Conservation (phyloP, 2,329 filamentous ascomycete genomes). For the Delphinella strobiligena region DNA sequence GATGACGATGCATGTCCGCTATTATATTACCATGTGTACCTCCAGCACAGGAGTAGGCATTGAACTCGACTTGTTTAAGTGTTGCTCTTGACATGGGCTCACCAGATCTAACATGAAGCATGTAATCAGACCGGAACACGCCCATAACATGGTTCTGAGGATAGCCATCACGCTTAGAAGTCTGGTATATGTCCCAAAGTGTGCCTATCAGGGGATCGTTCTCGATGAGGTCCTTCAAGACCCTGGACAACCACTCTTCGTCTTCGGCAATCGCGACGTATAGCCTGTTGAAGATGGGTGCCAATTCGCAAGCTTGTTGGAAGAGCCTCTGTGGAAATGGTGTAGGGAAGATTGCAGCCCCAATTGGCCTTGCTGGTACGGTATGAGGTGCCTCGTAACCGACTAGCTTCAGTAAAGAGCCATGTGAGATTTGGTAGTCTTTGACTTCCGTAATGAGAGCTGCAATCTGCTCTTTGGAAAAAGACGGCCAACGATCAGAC, state of each 20-base stretch:
- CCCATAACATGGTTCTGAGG: conserved; percentile 24
- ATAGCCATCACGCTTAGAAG: conserved; percentile 19
- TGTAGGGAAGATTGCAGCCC: conserved; percentile 24
- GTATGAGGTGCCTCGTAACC: conserved; percentile 15
- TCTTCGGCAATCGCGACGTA: conserved; percentile 38
- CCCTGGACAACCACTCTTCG: conserved; percentile 24
- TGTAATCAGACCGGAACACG: conserved; percentile 34
- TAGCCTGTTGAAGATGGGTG: conserved; percentile 47
- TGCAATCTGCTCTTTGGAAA: conserved; percentile 5
- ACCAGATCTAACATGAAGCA: conserved; percentile 23
- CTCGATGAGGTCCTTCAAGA: conserved; percentile 21
- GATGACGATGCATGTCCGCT: conserved; percentile 30
- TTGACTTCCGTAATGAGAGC: conserved; percentile 22
- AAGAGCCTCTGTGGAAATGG: conserved; percentile 23
- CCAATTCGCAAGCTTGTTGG: conserved; percentile 39
- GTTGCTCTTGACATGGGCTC: neutral
- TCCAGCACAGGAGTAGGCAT: conserved; percentile 32
- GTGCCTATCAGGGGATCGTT: conserved; percentile 23
- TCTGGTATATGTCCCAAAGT: conserved; percentile 27
- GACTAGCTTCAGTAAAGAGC: conserved; percentile 26
- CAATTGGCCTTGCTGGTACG: conserved; percentile 21
- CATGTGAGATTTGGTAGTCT: conserved; percentile 32
- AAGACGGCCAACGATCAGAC: too few relatives aligned
- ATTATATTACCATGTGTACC: conserved; percentile 28
- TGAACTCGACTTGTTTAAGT: conserved; percentile 36